A percentile compares a stretch with the other conserved stretches of the same genome.
Conservation (phyloP, 345 rosid genomes). For the Euphorbia pulcherrima region DNA sequence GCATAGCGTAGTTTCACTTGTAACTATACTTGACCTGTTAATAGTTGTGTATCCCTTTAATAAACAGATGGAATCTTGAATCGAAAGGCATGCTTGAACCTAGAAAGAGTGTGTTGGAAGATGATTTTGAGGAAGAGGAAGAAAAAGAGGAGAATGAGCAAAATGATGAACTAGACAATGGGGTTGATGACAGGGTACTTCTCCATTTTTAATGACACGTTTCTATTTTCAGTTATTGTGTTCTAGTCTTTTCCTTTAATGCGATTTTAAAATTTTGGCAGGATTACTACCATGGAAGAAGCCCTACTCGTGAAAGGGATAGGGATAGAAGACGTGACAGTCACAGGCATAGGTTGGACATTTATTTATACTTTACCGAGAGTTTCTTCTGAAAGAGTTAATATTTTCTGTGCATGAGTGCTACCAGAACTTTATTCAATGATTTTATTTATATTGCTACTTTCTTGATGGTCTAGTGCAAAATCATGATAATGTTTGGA, state of each 20-base stretch:
- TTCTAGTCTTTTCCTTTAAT: neutral
- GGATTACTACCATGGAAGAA: constrained; percentile 72
- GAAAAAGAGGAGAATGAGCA: constrained; percentile 81
- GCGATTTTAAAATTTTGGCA: constrained; percentile 24
- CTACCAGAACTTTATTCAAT: neutral
- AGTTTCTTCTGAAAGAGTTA: neutral
- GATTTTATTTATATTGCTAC: neutral
- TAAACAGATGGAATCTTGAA: constrained; percentile 72
- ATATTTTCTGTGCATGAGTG: neutral
- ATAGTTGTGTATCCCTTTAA: neutral
- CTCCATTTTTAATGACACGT: neutral
- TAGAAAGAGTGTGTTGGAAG: constrained; percentile 87
- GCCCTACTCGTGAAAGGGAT: constrained; percentile 80
- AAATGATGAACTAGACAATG: constrained; percentile 51
- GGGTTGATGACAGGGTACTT: constrained; percentile 54
- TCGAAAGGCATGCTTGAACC: constrained; percentile 63
- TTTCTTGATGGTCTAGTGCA: neutral
- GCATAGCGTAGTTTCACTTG: neutral
- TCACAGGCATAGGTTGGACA: constrained; percentile 65
- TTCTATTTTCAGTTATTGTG: neutral
- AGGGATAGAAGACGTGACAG: constrained; percentile 70
- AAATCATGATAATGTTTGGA: neutral
- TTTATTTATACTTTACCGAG: neutral
- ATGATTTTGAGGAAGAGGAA: constrained; percentile 96
- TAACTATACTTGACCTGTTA: neutral